Evolutionary conservation across 1,284 basidiomycete species (phyloP).

Genomic region (Papiliotrema flavescens): DNA sequence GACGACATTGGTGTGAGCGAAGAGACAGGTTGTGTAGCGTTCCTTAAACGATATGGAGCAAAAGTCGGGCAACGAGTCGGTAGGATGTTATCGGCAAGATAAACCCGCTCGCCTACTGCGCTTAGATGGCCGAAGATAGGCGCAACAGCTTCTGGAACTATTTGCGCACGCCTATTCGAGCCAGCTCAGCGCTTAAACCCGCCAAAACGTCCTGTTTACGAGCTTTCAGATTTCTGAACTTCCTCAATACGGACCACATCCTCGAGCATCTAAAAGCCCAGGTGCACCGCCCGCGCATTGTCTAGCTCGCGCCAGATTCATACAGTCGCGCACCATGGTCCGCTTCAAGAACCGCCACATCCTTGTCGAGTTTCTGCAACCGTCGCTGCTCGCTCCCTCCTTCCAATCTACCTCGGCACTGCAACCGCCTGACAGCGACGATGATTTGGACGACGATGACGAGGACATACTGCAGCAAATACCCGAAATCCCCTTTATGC

Average conservation of each 20-base stretch:
- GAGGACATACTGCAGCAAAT: constrained; percentile 25
- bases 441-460: constrained; percentile 19
- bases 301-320: too few relatives aligned
- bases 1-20: constrained; percentile 15
- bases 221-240: not conserved
- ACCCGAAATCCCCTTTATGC: constrained; percentile 32
- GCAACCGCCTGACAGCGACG: constrained; percentile 2
- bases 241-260: not conserved
- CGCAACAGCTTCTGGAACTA: too few relatives aligned
- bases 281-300: too few relatives aligned
- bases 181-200: not conserved
- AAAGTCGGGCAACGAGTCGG: not conserved
- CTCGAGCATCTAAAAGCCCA: too few relatives aligned
- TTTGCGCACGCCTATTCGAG: too few relatives aligned
- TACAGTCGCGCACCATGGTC: constrained; percentile 27
- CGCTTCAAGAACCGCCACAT: constrained; percentile 47
- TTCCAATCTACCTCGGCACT: constrained; percentile 5
- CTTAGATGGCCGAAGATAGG: too few relatives aligned
- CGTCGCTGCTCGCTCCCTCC: constrained; percentile 13
- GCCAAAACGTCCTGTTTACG: not conserved
- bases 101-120: not conserved
- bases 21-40: not conserved
- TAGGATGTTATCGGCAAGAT: not conserved
- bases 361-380: constrained; percentile 46
- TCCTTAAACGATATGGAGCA: not conserved